Conservation (phyloP, 1,284 basidiomycete species). For the Pseudozyma tsukubaensis region DNA sequence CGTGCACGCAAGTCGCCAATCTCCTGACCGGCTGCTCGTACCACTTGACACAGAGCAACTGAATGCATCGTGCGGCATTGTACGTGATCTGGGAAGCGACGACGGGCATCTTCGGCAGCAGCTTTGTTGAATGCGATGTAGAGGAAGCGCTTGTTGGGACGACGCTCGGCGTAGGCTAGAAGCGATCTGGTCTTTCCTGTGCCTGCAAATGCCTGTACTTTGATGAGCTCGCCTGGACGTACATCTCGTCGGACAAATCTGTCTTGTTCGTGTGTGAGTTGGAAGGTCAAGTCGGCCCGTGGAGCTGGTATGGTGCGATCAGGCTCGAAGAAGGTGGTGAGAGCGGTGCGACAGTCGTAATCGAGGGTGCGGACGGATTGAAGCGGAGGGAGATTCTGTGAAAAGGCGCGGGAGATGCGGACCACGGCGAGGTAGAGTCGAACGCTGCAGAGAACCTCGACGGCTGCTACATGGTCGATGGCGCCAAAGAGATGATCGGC, state of each 20-base stretch:
- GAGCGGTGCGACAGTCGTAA: slow-evolving; percentile 48
- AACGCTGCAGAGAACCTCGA: slow-evolving; percentile 53
- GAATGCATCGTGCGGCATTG: slow-evolving; percentile 65
- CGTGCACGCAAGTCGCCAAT: slow-evolving; percentile 54
- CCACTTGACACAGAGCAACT: slow-evolving; percentile 53
- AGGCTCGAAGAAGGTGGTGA: slow-evolving; percentile 47
- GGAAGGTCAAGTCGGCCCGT: slow-evolving; percentile 15
- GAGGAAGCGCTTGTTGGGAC: slow-evolving; percentile 54
- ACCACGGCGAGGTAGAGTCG: slow-evolving; percentile 56
- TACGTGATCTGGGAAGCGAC: slow-evolving; percentile 56
- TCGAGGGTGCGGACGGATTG: slow-evolving; percentile 54
- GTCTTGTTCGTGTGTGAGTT: slow-evolving; percentile 61
- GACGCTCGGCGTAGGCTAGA: slow-evolving; percentile 52
- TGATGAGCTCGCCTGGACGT: slow-evolving; percentile 51
- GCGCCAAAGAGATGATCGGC: slow-evolving; percentile 39
- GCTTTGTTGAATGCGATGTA: slow-evolving; percentile 65
- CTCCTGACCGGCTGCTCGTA: slow-evolving; percentile 45
- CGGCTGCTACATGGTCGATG: slow-evolving; percentile 44
- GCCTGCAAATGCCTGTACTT: slow-evolving; percentile 62
- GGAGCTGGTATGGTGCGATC: slow-evolving; percentile 11
- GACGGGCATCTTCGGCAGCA: slow-evolving; percentile 52
- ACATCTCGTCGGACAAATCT: slow-evolving; percentile 52
- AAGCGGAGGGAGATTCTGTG: slow-evolving; percentile 27
- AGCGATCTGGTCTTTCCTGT: slow-evolving; percentile 64
- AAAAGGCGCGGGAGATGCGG: slow-evolving; percentile 51